Evolutionary conservation across 2,329 filamentous ascomycete genomes (phyloP).

Genomic region (Epichloe glyceriae): DNA sequence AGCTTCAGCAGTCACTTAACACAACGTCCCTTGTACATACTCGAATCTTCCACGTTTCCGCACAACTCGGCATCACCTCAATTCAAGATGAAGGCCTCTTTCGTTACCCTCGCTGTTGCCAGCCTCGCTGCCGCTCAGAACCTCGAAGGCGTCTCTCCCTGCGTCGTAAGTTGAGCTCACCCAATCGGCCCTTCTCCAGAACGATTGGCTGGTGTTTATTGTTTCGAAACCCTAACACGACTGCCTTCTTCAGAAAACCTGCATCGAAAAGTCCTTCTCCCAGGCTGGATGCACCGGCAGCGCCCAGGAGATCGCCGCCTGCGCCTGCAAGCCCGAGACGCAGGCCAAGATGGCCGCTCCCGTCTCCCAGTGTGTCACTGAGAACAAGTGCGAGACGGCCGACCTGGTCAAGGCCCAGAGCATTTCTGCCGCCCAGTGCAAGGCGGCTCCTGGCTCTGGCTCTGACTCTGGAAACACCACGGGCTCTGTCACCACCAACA

Average conservation of each 20-base stretch:
- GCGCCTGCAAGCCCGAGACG: constrained; percentile 26
- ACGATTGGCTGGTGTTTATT: too few species aligned
- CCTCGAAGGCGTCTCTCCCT: constrained; percentile 22
- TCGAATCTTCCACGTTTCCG: background rate
- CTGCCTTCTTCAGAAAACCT: constrained; percentile 15
- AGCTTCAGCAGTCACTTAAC: background rate
- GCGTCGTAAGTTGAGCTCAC: constrained; percentile 24
- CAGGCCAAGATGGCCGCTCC: constrained; percentile 18
- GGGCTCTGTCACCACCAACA: background rate
- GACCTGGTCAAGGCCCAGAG: constrained; percentile 20
- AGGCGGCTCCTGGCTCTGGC: constrained; percentile 6
- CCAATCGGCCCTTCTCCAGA: too few species aligned
- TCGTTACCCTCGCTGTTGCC: constrained; percentile 19
- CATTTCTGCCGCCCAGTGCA: constrained; percentile 19
- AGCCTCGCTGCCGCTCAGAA: constrained; percentile 27
- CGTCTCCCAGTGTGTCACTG: constrained; percentile 20
- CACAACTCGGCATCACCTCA: background rate
- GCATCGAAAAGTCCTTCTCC: constrained; percentile 22
- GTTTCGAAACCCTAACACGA: background rate
- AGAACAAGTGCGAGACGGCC: constrained; percentile 18
- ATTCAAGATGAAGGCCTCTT: constrained; percentile 28
- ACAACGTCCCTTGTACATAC: constrained; percentile 1
- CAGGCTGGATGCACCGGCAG: constrained; percentile 6
- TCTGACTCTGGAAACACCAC: background rate
- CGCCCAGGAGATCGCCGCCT: constrained; percentile 13